These are phyloP conservation scores for Lupinus albus DNA, from an alignment of 306 rosid genomes.

Conservation along the genomic window DNA sequence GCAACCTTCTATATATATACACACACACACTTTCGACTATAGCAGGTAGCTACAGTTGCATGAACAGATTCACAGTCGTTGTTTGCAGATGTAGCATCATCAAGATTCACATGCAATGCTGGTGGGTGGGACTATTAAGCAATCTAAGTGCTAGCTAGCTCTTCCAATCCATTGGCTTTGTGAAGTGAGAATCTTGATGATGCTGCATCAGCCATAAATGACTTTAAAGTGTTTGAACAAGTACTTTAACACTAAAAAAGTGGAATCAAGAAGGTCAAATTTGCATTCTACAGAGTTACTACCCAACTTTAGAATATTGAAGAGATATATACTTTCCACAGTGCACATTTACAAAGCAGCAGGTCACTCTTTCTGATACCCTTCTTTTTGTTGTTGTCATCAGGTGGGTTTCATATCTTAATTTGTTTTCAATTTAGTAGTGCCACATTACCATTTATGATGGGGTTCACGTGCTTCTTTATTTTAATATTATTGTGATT, in stretches of 20 bases:
- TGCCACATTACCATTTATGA: slow-evolving; percentile 20
- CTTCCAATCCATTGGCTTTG: slow-evolving; percentile 34
- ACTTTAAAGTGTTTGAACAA: slow-evolving; percentile 43
- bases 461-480: slow-evolving; percentile 26
- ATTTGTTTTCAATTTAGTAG: slow-evolving; percentile 20
- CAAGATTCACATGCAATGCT: slow-evolving; percentile 89
- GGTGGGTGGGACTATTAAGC: slow-evolving; percentile 10
- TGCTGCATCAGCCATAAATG: slow-evolving; percentile 97
- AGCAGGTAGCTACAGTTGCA: slow-evolving; percentile 27
- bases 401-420: slow-evolving; percentile 50
- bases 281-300: no score
- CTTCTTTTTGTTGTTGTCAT: slow-evolving; percentile 42
- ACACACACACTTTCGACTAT: background rate
- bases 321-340: background rate
- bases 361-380: slow-evolving; percentile 38
- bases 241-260: slow-evolving; percentile 16
- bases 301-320: slow-evolving; percentile 30
- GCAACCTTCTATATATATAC: background rate
- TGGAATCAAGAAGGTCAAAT: no score
- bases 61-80: slow-evolving; percentile 65
- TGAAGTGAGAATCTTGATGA: slow-evolving; percentile 98
- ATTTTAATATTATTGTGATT: no score
- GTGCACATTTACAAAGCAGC: slow-evolving; percentile 13
- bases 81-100: slow-evolving; percentile 90
- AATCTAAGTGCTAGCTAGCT: slow-evolving; percentile 27